A percentile compares a stretch with the other conserved stretches of the same genome.
phyloP scores from a whole-genome alignment of 805 yeast genomes.

The Kodamaea kakaduensis region DNA sequence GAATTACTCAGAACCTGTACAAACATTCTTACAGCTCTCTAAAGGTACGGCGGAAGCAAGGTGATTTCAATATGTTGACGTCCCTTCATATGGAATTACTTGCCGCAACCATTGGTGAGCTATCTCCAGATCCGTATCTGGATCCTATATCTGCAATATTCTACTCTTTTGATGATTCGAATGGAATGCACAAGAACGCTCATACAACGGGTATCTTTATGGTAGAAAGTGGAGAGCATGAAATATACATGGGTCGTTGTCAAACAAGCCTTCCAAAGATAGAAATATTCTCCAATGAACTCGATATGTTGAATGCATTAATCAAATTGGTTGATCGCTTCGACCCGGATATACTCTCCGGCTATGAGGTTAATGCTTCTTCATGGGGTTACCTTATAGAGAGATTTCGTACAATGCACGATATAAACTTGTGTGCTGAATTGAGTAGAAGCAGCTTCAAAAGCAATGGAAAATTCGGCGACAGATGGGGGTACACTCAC shows the following conservation, averaged over 20 bases:
- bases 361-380: slow-evolving; percentile 72
- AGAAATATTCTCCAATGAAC: slow-evolving; percentile 47
- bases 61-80: slow-evolving; percentile 46
- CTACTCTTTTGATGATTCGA: slow-evolving; percentile 54
- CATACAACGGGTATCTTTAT: slow-evolving; percentile 2
- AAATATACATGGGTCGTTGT: not conserved
- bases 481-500: slow-evolving; percentile 78
- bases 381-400: slow-evolving; percentile 92
- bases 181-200: slow-evolving; percentile 13
- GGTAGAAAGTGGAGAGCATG: not conserved
- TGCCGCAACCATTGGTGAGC: slow-evolving; percentile 46
- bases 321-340: slow-evolving; percentile 50
- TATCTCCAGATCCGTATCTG: slow-evolving; percentile 57
- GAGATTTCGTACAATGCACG: slow-evolving; percentile 45
- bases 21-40: slow-evolving; percentile 35
- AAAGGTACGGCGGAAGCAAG: slow-evolving; percentile 33
- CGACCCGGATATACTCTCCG: slow-evolving; percentile 88
- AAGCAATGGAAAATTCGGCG: slow-evolving; percentile 52
- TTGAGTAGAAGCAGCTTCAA: slow-evolving; percentile 56
- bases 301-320: slow-evolving; percentile 53
- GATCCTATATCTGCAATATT: slow-evolving; percentile 61
- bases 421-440: slow-evolving; percentile 51
- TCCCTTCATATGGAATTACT: slow-evolving; percentile 68
- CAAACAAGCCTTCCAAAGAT: slow-evolving; percentile 5
- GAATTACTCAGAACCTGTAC: slow-evolving; percentile 38